Percentiles rank a stretch among this genome's conserved stretches.
phyloP scores from a whole-genome alignment of 805 yeast genomes.

The Pichia ethanolica region DNA sequence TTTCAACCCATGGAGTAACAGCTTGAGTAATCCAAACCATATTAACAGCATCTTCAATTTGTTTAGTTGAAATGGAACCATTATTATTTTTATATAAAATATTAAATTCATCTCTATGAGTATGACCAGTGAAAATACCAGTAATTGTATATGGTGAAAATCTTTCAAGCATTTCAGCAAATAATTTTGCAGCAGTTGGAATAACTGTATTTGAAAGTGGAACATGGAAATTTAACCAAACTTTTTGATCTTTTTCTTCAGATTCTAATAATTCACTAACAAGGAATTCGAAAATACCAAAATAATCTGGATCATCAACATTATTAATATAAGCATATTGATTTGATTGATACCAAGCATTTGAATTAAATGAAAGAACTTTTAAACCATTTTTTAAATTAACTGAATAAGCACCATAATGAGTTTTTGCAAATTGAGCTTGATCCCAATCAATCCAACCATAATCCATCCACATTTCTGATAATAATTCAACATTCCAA shows the following conservation, averaged over 20 bases:
- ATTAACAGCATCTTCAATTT: slow-evolving; percentile 40
- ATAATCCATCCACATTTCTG: slow-evolving; percentile 40
- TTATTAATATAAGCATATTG: slow-evolving; percentile 47
- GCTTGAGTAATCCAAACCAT: slow-evolving; percentile 63
- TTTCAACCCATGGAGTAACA: slow-evolving; percentile 50
- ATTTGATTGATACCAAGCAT: slow-evolving; percentile 59
- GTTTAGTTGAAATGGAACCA: slow-evolving; percentile 25
- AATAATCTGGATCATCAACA: slow-evolving; percentile 44
- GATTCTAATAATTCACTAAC: slow-evolving; percentile 53
- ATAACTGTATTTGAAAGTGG: slow-evolving; percentile 53
- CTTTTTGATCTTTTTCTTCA: slow-evolving; percentile 51
- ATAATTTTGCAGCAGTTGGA: slow-evolving; percentile 52
- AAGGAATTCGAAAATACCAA: slow-evolving; percentile 56
- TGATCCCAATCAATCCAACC: slow-evolving; percentile 36
- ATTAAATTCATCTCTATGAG: slow-evolving; percentile 62
- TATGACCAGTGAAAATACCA: slow-evolving; percentile 63
- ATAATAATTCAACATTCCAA: slow-evolving; percentile 43
- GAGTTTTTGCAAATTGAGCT: slow-evolving; percentile 33
- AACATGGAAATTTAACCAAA: slow-evolving; percentile 68
- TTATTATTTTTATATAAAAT: slow-evolving; percentile 42
- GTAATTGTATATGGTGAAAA: slow-evolving; percentile 65
- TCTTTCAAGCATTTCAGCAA: slow-evolving; percentile 52
- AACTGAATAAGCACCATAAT: slow-evolving; percentile 56
- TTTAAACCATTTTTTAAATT: slow-evolving; percentile 50
- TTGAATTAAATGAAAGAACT: slow-evolving; percentile 57